phyloP scores from a whole-genome alignment of 192 early-diverging fungal genomes.

The Diversispora epigaea region DNA sequence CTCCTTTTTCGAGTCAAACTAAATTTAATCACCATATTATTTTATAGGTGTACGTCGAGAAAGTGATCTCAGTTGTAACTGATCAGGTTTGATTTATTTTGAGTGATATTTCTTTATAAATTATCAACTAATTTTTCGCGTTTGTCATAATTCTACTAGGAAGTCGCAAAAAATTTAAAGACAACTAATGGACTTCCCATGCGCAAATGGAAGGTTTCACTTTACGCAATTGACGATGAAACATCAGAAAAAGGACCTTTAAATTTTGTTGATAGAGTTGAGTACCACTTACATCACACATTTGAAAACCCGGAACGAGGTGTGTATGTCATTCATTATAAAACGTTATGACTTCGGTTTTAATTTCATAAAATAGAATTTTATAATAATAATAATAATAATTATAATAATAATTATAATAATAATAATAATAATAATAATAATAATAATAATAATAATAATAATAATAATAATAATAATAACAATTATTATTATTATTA shows the following conservation, averaged over 20 bases:
- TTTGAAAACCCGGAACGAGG: conserved; percentile 47
- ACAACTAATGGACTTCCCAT: conserved; percentile 37
- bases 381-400: too few species aligned
- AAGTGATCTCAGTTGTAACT: conserved; percentile 13
- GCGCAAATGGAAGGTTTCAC: conserved; percentile 49
- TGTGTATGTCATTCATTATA: conserved; percentile 19
- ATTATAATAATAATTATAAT: too few species aligned
- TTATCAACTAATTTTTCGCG: not conserved
- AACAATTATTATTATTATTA: not conserved
- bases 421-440: too few species aligned
- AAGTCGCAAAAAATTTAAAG: conserved; percentile 16
- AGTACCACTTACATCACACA: conserved; percentile 51
- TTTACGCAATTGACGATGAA: conserved; percentile 43
- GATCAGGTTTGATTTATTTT: conserved; percentile 15
- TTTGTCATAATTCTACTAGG: conserved; percentile 4
- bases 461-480: too few species aligned
- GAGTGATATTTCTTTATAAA: not conserved
- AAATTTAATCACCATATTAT: not conserved
- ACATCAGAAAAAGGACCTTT: conserved; percentile 37
- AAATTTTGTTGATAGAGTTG: conserved; percentile 48
- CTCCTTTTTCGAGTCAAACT: not conserved
- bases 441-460: too few species aligned
- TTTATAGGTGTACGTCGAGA: conserved; percentile 9
- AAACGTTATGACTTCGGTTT: not conserved
- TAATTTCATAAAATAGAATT: not conserved